These are phyloP conservation scores for Mortierella sp. DNA, from an alignment of 371 early-diverging fungal genomes.

Conservation along the genomic window DNA sequence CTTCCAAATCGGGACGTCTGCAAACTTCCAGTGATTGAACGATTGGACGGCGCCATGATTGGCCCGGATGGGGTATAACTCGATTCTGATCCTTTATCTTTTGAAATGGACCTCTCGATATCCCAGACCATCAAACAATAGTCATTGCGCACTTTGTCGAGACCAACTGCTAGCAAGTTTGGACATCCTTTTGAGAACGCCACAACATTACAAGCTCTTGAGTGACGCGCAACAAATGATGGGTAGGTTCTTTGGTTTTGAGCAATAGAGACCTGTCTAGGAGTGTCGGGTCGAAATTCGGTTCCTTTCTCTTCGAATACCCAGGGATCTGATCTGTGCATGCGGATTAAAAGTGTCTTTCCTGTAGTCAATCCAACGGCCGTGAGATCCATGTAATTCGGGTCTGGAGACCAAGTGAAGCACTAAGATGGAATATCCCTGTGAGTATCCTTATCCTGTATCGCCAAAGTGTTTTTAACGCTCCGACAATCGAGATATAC, in stretches of 20 bases:
- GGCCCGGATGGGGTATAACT: conserved; percentile 43
- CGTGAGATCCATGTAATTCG: conserved; percentile 71
- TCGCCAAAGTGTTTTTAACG: neutral
- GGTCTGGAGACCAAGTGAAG: conserved; percentile 84
- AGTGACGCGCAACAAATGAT: conserved; percentile 66
- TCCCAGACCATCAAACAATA: conserved; percentile 85
- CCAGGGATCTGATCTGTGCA: conserved; percentile 63
- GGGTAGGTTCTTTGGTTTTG: conserved; percentile 59
- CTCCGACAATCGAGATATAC: conserved; percentile 33
- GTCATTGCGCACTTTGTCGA: conserved; percentile 84
- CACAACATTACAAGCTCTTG: conserved; percentile 81
- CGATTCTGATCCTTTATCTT: conserved; percentile 15
- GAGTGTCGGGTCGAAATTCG: conserved; percentile 48
- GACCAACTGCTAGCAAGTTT: conserved; percentile 73
- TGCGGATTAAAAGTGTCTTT: conserved; percentile 68
- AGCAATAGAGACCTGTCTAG: conserved; percentile 42
- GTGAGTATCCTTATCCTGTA: neutral
- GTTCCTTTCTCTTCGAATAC: conserved; percentile 42
- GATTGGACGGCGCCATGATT: conserved; percentile 20
- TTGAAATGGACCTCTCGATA: conserved; percentile 62
- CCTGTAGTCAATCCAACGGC: conserved; percentile 83
- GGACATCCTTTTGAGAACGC: conserved; percentile 75
- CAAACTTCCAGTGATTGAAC: conserved; percentile 31
- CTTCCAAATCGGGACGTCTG: conserved; percentile 49
- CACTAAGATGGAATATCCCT: conserved; percentile 61